These are phyloP conservation scores for Salvia miltiorrhiza DNA, from an alignment of 257 asterid genomes.

Conservation along the genomic window DNA sequence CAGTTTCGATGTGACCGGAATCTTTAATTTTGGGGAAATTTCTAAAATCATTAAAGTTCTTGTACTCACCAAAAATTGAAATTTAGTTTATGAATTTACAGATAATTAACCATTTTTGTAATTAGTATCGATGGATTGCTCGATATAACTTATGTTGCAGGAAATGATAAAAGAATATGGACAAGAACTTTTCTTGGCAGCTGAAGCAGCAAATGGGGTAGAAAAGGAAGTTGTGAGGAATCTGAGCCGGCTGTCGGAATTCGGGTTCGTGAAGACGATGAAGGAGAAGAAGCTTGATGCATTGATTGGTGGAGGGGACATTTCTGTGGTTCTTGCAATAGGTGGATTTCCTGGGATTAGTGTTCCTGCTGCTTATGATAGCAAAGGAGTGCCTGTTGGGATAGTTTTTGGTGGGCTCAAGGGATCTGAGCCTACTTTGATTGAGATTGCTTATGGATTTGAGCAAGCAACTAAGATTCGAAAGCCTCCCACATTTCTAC, in stretches of 20 bases:
- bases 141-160: neutral
- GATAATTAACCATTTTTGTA: too few species aligned
- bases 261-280: constrained; percentile 54
- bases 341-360: constrained; percentile 67
- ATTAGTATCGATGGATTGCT: too few species aligned
- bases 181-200: constrained; percentile 42
- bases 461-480: constrained; percentile 57
- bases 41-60: too few species aligned
- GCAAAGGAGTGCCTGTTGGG: constrained; percentile 38
- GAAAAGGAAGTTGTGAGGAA: constrained; percentile 36
- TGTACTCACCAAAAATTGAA: too few species aligned
- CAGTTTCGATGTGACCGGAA: too few species aligned
- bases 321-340: constrained; percentile 46
- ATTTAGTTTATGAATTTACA: too few species aligned
- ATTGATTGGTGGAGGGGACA: constrained; percentile 40
- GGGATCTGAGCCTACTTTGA: constrained; percentile 46
- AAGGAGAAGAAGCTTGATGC: constrained; percentile 50
- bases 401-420: constrained; percentile 52
- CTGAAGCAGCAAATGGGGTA: constrained; percentile 45
- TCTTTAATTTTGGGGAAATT: too few species aligned
- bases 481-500: constrained; percentile 42
- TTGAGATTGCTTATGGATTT: constrained; percentile 53
- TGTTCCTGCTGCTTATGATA: constrained; percentile 51
- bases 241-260: constrained; percentile 26
- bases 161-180: constrained; percentile 38